Base-by-base conservation (phyloP, 495 filamentous ascomycete genomes). In the Neurospora cerealis region DNA sequence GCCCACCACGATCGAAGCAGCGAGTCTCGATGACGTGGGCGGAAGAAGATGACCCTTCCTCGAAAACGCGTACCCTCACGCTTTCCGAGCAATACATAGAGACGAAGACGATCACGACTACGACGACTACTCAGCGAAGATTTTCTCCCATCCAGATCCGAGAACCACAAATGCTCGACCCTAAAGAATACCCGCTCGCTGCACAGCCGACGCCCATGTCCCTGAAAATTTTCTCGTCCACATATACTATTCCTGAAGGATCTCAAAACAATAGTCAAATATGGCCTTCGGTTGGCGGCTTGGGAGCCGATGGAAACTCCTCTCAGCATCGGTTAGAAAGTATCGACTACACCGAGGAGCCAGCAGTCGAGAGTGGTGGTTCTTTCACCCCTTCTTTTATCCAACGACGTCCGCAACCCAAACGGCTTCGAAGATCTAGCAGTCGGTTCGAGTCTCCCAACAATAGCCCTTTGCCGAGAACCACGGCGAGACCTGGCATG, bases 171-270 rank as follows among this genome's bases (percentile, higher is more conserved):
- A 89, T 92, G 69, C 89, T 97, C 69, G 95, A 98, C 82, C 86
- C 92, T 10, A 95, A 97, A 78, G 87, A 93, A 75, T 99, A 95
- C 81, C 96, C 96, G 69, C 86, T 99, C 42, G 96, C 96, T 69
- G 85, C 86, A 54, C 88, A 90, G 28, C 91, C 92, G 0, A 97
- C 54, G 54, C 54, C 54, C 54, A 15, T 6, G 28, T 66, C 9
- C 15, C 54, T 66, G 28, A 66, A 66, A 34, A 8, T 2, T 36
- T 9, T 66, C 54, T 34, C 24, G 54, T 32, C 54, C 54, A 66
- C 54, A 34, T 66, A 66, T 36, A 34, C 15, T 3, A 4, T 66
- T 66, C 54, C 24, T 17, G 28, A 66, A 70, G 80, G 94, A 21
- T 74, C 80, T 60, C 74, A 80, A 21, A 75, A 79, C 28, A 89